phyloP scores from a whole-genome alignment of 2,329 filamentous ascomycete species.

The Myriosclerotinia duriaeana region DNA sequence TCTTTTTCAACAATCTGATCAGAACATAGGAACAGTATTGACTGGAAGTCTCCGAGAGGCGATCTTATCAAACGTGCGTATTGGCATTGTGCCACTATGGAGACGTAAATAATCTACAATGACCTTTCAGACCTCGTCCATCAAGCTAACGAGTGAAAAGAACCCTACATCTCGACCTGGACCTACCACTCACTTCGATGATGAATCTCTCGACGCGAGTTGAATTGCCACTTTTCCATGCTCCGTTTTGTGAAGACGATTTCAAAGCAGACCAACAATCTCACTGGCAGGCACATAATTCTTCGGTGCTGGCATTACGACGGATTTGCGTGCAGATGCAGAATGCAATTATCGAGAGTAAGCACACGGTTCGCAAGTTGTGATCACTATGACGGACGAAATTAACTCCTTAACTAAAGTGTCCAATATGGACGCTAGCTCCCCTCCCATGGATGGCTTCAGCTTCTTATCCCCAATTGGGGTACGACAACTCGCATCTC shows the following conservation, averaged over 20 bases:
- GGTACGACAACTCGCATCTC: conserved; percentile 52
- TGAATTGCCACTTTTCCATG: conserved; percentile 54
- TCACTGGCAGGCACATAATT: conserved; percentile 58
- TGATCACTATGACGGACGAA: background rate
- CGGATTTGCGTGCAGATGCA: conserved; percentile 55
- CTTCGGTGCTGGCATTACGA: conserved; percentile 58
- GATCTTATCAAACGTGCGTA: conserved; percentile 56
- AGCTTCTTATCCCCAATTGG: conserved; percentile 40
- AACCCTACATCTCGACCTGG: conserved; percentile 55
- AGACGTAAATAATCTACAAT: conserved; percentile 46
- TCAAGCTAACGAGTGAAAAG: conserved; percentile 9
- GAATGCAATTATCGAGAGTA: conserved; percentile 52
- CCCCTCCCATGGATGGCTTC: conserved; percentile 27
- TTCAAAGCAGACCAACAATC: conserved; percentile 51
- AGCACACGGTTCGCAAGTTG: conserved; percentile 31
- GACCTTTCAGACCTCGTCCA: background rate
- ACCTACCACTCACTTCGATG: conserved; percentile 56
- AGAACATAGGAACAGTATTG: conserved; percentile 44
- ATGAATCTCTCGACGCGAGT: conserved; percentile 54
- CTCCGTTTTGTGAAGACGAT: conserved; percentile 49
- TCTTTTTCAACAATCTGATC: conserved; percentile 1
- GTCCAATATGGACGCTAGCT: conserved; percentile 22
- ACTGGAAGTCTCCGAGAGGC: conserved; percentile 48
- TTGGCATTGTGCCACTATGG: conserved; percentile 58
- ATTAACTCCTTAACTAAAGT: conserved; percentile 5